Evolutionary conservation across 2,329 filamentous ascomycete species (phyloP), one percentile per base, ranked within the genome.

Genomic region (Graphilbum sp.): DNA sequence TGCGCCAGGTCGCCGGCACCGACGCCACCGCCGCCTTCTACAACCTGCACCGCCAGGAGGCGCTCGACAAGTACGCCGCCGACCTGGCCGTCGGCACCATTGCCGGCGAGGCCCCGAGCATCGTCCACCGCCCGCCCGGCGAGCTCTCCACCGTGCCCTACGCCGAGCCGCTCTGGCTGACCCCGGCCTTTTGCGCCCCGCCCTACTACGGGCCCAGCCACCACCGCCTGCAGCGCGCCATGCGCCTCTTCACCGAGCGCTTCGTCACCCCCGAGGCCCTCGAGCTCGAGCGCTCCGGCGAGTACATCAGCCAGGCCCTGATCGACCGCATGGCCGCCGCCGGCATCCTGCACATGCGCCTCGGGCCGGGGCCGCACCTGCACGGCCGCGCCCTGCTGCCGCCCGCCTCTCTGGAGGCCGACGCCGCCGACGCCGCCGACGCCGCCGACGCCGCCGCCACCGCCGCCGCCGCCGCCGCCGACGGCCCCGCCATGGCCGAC

Each of bases 31-130:
- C 69, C 27, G 79, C 79, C 40, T 93, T 92, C 59, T 93, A 92
- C 71, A 92, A 92, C 63, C 75, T 94, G 38, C 86, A 94, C 61
- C 69, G 85, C 20, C 84, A 93, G 49, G 85, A 93, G 58, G 82
- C 92, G n/a, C 69, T 93, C 11, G 63, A 75, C 43, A 86, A 86
- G 56, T 92, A 92, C 64, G 61, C 67, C 34, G 66, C 72, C 49
- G 66, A 72, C 49, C 69, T 93, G 16, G 79, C 72, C 57, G 69
- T 93, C 49, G 85, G 85, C 51, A 81, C 73, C 13, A 56, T 93
- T 52, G 63, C 74, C 47, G 79, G 74, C 57, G 83, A 93, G 63
- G 76, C 68, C 51, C 69, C 83, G 17, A 72, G 85, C 52, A 72
- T 90, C 48, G 67, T 86, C 45, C 72, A 75, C 17, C 74, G 72